These are phyloP conservation scores for Geotrichum ghanense DNA, from an alignment of 805 yeast genomes.

Conservation along the genomic window DNA sequence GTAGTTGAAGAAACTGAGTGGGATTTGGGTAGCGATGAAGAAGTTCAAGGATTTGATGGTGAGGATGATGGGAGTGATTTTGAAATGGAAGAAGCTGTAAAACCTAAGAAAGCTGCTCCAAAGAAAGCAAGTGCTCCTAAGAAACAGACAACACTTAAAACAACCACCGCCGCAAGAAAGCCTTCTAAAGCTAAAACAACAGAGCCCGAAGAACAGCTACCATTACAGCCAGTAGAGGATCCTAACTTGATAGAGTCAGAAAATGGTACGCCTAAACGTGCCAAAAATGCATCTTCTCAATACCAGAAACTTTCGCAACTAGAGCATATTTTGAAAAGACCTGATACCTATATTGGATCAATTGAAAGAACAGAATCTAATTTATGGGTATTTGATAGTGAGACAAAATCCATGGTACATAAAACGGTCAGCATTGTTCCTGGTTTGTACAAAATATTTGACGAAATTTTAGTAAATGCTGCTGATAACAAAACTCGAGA, in stretches of 20 bases:
- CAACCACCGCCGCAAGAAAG: background rate
- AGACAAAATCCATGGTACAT: conserved; percentile 42
- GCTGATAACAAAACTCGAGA: conserved; percentile 98
- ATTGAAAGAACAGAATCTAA: conserved; percentile 68
- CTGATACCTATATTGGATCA: conserved; percentile 96
- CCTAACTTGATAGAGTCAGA: background rate
- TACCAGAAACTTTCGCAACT: conserved; percentile 91
- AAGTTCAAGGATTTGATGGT: background rate
- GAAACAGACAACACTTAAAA: too few species aligned
- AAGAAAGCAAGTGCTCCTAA: background rate
- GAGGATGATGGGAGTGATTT: conserved; percentile 1
- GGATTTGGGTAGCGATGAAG: background rate
- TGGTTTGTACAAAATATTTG: conserved; percentile 91
- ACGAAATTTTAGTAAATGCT: conserved; percentile 93
- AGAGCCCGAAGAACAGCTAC: background rate
- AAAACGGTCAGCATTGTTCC: conserved; percentile 73
- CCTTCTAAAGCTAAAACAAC: background rate
- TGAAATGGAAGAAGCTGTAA: background rate
- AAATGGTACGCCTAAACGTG: background rate
- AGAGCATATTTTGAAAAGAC: conserved; percentile 93
- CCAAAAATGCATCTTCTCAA: conserved; percentile 43
- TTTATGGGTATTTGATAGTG: conserved; percentile 79
- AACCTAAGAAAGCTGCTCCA: background rate
- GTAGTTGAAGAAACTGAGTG: background rate
- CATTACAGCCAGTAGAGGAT: background rate